Percentiles rank a stretch among this genome's conserved stretches.
Evolutionary conservation across 2,329 filamentous ascomycete species (phyloP).

Genomic region (Nectriaceae sp.): DNA sequence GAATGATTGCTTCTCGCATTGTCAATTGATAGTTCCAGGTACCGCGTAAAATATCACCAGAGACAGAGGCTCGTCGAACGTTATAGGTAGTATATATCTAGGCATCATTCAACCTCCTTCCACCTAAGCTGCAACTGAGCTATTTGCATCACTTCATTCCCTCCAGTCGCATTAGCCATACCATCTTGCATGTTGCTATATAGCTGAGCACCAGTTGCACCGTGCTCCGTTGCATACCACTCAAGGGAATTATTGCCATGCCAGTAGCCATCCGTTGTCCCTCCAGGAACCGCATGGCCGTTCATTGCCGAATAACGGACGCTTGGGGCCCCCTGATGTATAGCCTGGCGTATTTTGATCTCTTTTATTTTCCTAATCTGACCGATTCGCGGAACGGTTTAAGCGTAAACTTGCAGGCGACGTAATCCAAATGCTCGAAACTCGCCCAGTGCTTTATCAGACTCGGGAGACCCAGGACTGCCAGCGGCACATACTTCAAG

Average conservation of each 20-base stretch:
- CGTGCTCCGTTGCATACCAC: conserved; percentile 37
- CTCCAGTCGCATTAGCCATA: conserved; percentile 28
- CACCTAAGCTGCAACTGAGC: conserved; percentile 28
- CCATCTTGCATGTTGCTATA: conserved; percentile 35
- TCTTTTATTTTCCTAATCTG: conserved; percentile 30
- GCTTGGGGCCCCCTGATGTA: conserved; percentile 35
- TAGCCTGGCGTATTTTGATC: conserved; percentile 34
- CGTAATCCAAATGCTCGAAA: conserved; percentile 29
- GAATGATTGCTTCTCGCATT: too few species aligned
- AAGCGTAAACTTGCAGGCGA: conserved; percentile 31
- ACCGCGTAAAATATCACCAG: too few species aligned
- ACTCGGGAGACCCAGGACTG: conserved; percentile 24
- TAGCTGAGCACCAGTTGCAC: conserved; percentile 35
- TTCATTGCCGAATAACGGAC: conserved; percentile 37
- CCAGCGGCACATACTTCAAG: conserved; percentile 29
- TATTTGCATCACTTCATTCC: conserved; percentile 29
- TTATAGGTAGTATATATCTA: too few species aligned
- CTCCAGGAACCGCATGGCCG: conserved; percentile 27
- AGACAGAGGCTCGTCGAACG: too few species aligned
- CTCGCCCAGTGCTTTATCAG: conserved; percentile 23
- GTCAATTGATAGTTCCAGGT: too few species aligned
- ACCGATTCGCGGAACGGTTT: conserved; percentile 32
- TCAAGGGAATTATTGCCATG: conserved; percentile 38
- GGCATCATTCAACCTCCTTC: conserved; percentile 36
- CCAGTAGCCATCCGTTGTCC: conserved; percentile 29